phyloP scores from a whole-genome alignment of 2,329 filamentous ascomycete species.

The Elsinoe perseae region DNA sequence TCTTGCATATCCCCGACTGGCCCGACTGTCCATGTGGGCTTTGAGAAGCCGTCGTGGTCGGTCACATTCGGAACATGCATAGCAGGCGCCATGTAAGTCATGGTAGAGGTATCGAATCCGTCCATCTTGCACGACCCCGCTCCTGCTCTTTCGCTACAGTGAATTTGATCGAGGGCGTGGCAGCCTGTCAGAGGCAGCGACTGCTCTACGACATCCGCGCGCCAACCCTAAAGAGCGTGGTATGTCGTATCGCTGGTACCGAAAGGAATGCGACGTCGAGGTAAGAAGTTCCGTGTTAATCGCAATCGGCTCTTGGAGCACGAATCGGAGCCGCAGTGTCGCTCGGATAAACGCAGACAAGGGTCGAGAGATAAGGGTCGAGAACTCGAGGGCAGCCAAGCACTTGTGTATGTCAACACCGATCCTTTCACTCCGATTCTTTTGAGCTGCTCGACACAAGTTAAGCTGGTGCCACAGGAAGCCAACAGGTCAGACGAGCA shows the following conservation, averaged over 20 bases:
- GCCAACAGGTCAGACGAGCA: not conserved
- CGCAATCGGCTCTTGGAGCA: not conserved
- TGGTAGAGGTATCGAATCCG: constrained; percentile 53
- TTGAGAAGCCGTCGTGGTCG: constrained; percentile 34
- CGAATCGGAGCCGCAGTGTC: not conserved
- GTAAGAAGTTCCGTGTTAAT: not conserved
- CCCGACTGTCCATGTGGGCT: too few species aligned
- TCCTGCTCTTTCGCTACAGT: not conserved
- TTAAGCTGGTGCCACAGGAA: not conserved
- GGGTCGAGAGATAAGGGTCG: not conserved
- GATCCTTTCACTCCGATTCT: too few species aligned
- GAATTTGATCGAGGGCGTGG: not conserved
- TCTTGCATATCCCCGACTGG: constrained; percentile 50
- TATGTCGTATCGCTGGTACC: not conserved
- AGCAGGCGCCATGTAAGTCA: constrained; percentile 54
- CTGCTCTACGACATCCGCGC: not conserved
- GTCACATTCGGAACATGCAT: constrained; percentile 49
- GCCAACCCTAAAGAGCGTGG: not conserved
- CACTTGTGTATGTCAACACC: too few species aligned
- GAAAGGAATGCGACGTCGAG: not conserved
- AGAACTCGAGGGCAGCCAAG: too few species aligned
- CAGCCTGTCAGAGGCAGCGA: not conserved
- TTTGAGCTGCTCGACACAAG: not conserved
- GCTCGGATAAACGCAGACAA: not conserved
- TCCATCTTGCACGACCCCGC: constrained; percentile 35